These are phyloP conservation scores for Neobulgaria alba DNA, from an alignment of 2,329 filamentous ascomycete genomes.

Conservation along the genomic window DNA sequence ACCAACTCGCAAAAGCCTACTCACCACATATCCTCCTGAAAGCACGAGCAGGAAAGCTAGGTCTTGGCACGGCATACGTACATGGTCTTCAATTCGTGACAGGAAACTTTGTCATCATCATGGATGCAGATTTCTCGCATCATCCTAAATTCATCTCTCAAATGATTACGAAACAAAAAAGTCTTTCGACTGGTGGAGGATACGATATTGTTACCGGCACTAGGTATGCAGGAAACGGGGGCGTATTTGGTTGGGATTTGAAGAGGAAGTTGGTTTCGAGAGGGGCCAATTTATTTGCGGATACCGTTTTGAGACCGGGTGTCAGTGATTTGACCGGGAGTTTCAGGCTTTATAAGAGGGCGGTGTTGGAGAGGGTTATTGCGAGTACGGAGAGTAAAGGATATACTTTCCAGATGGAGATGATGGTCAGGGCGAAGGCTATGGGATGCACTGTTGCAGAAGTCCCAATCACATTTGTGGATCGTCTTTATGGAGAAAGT, in stretches of 20 bases:
- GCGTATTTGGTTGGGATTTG: conserved; percentile 94
- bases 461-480: conserved; percentile 94
- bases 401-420: conserved; percentile 99
- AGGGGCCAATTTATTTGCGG: conserved; percentile 90
- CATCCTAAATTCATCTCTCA: conserved; percentile 97
- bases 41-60: conserved; percentile 66
- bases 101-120: conserved; percentile 97
- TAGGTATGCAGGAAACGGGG: conserved; percentile 79
- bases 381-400: conserved; percentile 88
- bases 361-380: conserved; percentile 83
- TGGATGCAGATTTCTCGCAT: conserved; percentile 99
- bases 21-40: conserved; percentile 71
- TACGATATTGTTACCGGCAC: conserved; percentile 98
- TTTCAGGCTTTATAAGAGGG: conserved; percentile 90
- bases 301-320: conserved; percentile 85
- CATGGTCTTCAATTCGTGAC: conserved; percentile 64
- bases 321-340: conserved; percentile 94
- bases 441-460: conserved; percentile 93
- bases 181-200: conserved; percentile 43
- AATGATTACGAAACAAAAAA: conserved; percentile 78
- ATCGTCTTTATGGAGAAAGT: conserved; percentile 88
- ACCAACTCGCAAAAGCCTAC: conserved; percentile 85
- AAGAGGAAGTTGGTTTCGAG: conserved; percentile 79
- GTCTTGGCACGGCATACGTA: conserved; percentile 26
- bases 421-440: conserved; percentile 95